Evolutionary conservation across 257 asterid species (phyloP).

Genomic region (Nicotiana knightiana): DNA sequence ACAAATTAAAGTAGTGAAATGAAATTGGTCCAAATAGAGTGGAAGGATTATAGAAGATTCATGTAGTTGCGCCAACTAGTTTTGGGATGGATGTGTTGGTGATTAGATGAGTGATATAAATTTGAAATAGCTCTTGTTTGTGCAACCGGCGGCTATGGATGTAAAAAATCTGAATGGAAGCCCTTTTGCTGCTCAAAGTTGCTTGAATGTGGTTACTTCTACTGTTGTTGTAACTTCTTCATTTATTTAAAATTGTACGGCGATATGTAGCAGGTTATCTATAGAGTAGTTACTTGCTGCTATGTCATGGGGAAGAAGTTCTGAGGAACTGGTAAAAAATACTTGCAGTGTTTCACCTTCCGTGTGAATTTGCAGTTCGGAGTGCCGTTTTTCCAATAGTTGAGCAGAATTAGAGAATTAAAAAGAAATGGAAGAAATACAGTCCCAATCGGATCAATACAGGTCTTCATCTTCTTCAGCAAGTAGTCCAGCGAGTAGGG

Average conservation of each 20-base stretch:
- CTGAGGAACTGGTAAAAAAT: not conserved
- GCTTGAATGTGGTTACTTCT: not conserved
- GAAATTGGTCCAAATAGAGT: not conserved
- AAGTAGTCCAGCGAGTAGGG: slow-evolving; percentile 89
- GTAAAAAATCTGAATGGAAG: not conserved
- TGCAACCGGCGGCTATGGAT: not conserved
- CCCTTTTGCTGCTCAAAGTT: not conserved
- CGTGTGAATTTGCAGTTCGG: no score
- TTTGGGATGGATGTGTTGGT: not conserved
- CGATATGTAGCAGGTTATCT: not conserved
- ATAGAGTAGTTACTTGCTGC: not conserved
- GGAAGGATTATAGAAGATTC: not conserved
- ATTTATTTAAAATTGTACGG: not conserved
- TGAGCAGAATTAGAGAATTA: slow-evolving; percentile 11
- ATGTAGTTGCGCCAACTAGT: not conserved
- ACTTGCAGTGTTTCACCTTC: not conserved
- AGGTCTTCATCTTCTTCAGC: slow-evolving; percentile 96
- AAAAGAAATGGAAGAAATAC: slow-evolving; percentile 84
- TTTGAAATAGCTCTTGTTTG: not conserved
- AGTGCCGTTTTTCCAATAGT: not conserved
- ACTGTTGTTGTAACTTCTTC: not conserved
- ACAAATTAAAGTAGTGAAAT: not conserved
- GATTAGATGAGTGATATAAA: not conserved
- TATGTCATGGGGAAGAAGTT: not conserved
- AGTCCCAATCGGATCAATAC: slow-evolving; percentile 86